These are phyloP conservation scores for Gentiana straminea DNA, from an alignment of 257 asterid genomes.

Conservation along the genomic window DNA sequence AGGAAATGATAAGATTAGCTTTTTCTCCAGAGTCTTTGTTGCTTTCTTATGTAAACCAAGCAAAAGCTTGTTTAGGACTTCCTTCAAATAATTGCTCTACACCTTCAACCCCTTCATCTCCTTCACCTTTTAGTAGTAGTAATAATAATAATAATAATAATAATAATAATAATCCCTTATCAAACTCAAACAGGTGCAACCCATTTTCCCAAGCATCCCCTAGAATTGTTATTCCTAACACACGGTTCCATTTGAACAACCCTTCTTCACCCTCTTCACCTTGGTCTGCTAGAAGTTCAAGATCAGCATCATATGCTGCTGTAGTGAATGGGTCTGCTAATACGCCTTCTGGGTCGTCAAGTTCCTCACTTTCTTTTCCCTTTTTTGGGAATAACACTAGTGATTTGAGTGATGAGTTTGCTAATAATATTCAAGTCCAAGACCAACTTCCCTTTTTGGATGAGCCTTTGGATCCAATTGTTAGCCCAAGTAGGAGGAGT, in stretches of 20 bases:
- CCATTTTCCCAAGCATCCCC: constrained; percentile 47
- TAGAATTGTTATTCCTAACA: constrained; percentile 40
- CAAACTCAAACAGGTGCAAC: constrained; percentile 20
- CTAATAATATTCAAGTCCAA: constrained; percentile 24
- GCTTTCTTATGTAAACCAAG: constrained; percentile 46
- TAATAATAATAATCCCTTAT: constrained; percentile 10
- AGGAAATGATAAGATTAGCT: constrained; percentile 78
- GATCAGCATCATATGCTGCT: constrained; percentile 49
- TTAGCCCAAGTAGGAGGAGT: constrained; percentile 85
- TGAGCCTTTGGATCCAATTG: constrained; percentile 56
- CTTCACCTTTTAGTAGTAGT: constrained; percentile 16
- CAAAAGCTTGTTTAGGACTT: constrained; percentile 38
- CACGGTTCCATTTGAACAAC: constrained; percentile 39
- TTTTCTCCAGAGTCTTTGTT: constrained; percentile 54
- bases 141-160: constrained; percentile 6
- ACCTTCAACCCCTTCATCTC: constrained; percentile 29
- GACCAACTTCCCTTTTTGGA: constrained; percentile 52
- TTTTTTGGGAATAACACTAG: constrained; percentile 21
- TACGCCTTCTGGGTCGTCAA: constrained; percentile 31
- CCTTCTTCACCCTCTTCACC: constrained; percentile 46
- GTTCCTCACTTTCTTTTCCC: constrained; percentile 30
- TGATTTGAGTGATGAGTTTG: constrained; percentile 27
- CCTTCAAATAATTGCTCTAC: constrained; percentile 26
- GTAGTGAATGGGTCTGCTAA: constrained; percentile 41
- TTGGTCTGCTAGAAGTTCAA: constrained; percentile 38